phyloP scores from a whole-genome alignment of 306 rosid genomes.

The Sechiopsis laciniata region DNA sequence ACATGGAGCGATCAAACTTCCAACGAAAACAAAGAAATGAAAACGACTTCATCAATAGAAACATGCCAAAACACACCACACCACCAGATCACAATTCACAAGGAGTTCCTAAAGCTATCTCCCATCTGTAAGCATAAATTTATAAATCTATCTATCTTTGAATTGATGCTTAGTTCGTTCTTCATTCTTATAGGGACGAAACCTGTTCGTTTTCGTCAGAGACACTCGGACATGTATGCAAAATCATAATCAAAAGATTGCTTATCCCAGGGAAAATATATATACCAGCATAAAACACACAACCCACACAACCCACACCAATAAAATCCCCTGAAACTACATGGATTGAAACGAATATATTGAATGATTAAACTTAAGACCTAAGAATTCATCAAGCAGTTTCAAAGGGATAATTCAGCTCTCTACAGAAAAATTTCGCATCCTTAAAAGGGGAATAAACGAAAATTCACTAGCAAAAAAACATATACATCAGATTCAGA shows the following conservation, averaged over 20 bases:
- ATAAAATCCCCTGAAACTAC: conserved; percentile 27
- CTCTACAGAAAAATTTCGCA: neutral
- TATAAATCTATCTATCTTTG: neutral
- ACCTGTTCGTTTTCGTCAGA: too few species aligned
- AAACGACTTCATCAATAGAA: neutral
- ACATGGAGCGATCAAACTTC: neutral
- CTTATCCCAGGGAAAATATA: conserved; percentile 15
- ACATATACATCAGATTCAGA: conserved; percentile 1
- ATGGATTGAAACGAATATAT: neutral
- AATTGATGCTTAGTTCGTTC: conserved; percentile 14
- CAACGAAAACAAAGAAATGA: neutral
- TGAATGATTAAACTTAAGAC: neutral
- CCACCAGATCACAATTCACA: neutral
- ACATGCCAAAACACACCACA: neutral
- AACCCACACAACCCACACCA: conserved; percentile 20
- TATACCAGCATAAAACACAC: conserved; percentile 11
- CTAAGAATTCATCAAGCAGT: neutral
- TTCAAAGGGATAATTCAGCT: neutral
- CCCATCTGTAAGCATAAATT: neutral
- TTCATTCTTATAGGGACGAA: neutral
- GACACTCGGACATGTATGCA: too few species aligned
- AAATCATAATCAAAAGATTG: conserved; percentile 1
- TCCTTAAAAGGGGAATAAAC: neutral
- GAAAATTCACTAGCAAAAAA: neutral
- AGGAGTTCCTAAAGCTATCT: neutral